phyloP scores from a whole-genome alignment of 1,284 basidiomycete genomes.

The Microbotryomycetes sp. region DNA sequence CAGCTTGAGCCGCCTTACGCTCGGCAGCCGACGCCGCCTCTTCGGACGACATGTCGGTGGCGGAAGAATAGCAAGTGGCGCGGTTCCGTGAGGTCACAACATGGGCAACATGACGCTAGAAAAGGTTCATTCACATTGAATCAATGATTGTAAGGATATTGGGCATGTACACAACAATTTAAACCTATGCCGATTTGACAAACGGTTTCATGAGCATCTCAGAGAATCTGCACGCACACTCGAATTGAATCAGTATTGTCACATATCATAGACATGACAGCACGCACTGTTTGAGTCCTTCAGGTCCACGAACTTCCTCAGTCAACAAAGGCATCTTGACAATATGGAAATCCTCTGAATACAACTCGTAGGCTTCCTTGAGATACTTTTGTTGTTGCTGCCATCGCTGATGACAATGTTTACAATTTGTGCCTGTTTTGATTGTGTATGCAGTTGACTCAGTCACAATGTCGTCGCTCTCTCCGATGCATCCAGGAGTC shows the following conservation, averaged over 20 bases:
- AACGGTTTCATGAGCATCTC: constrained; percentile 37
- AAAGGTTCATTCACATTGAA: no score
- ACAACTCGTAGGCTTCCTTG: constrained; percentile 85
- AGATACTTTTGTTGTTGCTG: constrained; percentile 99
- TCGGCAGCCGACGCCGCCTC: constrained; percentile 23
- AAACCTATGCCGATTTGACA: not conserved
- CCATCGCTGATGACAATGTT: constrained; percentile 88
- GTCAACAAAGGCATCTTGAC: constrained; percentile 85
- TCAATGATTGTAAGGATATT: not conserved
- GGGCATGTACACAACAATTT: not conserved
- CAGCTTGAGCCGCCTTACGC: constrained; percentile 26
- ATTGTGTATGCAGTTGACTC: no score
- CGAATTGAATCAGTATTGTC: no score
- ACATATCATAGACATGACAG: not conserved
- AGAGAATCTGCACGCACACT: constrained; percentile 35
- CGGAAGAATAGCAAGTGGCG: constrained; percentile 4
- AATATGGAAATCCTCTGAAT: constrained; percentile 96
- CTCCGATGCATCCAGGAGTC: no score
- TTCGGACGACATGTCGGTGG: constrained; percentile 16
- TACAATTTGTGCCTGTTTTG: constrained; percentile 74
- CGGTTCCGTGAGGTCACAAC: not conserved
- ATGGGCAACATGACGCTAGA: no score
- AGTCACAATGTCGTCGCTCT: no score
- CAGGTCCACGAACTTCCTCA: constrained; percentile 91
- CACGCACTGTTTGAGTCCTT: constrained; percentile 71